A percentile compares a stretch with the other conserved stretches of the same genome.
Conservation (phyloP, 345 rosid genomes). For the Populus deltoides region DNA sequence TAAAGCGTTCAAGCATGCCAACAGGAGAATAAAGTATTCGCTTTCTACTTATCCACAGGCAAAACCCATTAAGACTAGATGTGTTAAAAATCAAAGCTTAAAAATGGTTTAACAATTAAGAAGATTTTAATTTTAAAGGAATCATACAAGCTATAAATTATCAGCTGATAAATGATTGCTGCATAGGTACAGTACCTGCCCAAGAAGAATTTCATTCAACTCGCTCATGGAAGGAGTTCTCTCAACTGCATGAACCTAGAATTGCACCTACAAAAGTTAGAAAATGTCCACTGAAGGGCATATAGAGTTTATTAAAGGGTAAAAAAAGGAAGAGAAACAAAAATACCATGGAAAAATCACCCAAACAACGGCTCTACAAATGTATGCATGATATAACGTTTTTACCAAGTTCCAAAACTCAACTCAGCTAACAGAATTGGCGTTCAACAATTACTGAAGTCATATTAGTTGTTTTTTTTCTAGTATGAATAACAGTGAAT, state of each 20-base stretch:
- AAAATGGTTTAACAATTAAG: neutral
- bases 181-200: slow-evolving; percentile 75
- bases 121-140: neutral
- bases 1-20: neutral
- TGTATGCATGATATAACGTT: no score
- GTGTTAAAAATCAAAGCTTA: neutral
- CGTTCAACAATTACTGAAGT: no score
- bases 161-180: slow-evolving; percentile 4
- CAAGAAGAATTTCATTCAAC: slow-evolving; percentile 82
- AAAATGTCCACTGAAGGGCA: slow-evolving; percentile 8
- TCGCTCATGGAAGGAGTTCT: slow-evolving; percentile 97
- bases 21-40: neutral
- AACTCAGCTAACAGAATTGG: no score
- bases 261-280: slow-evolving; percentile 15
- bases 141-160: slow-evolving; percentile 5
- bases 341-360: neutral
- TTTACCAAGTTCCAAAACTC: no score
- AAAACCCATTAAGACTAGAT: neutral
- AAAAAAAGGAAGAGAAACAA: neutral
- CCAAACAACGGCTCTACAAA: no score
- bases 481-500: no score
- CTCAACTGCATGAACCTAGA: slow-evolving; percentile 86
- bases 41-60: neutral
- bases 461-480: no score
- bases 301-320: neutral